Percentiles rank a stretch among this genome's conserved stretches.
Evolutionary conservation across 306 rosid genomes (phyloP).

Genomic region (Rosa lucieae): DNA sequence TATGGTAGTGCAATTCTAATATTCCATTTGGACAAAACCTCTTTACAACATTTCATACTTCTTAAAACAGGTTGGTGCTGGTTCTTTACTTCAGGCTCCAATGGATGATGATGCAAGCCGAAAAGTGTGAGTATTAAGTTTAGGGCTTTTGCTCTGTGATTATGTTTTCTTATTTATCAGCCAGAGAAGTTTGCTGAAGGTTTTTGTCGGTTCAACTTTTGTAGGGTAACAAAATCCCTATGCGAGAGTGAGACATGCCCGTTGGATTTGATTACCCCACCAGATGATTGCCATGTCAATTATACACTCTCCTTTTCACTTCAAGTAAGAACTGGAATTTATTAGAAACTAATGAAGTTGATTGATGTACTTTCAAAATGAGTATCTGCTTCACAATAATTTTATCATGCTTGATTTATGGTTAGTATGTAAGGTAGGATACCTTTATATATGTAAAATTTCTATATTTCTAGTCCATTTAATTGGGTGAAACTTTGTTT

Average conservation of each 20-base stretch:
- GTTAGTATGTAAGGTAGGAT: neutral
- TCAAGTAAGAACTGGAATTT: conserved; percentile 65
- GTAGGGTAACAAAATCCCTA: conserved; percentile 77
- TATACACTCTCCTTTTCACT: conserved; percentile 93
- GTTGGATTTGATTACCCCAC: conserved; percentile 86
- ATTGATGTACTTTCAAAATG: neutral
- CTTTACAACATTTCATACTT: conserved; percentile 25
- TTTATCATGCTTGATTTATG: neutral
- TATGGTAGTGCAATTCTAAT: neutral
- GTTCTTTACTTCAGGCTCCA: conserved; percentile 96
- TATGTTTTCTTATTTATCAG: conserved; percentile 21
- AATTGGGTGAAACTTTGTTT: neutral
- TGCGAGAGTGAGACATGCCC: conserved; percentile 86
- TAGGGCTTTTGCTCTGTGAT: conserved; percentile 26
- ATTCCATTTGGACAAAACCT: conserved; percentile 8
- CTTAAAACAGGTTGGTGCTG: conserved; percentile 78
- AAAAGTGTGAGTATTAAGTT: conserved; percentile 65
- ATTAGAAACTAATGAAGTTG: conserved; percentile 3
- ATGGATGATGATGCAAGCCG: conserved; percentile 72
- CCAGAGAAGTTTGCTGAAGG: neutral
- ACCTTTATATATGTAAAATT: neutral
- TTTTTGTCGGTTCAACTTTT: conserved; percentile 28
- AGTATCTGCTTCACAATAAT: conserved; percentile 14
- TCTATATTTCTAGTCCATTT: neutral
- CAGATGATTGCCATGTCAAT: conserved; percentile 97